Evolutionary conservation across 2,329 filamentous ascomycete genomes (phyloP).

Genomic region (Neocatenulostroma microsporum): DNA sequence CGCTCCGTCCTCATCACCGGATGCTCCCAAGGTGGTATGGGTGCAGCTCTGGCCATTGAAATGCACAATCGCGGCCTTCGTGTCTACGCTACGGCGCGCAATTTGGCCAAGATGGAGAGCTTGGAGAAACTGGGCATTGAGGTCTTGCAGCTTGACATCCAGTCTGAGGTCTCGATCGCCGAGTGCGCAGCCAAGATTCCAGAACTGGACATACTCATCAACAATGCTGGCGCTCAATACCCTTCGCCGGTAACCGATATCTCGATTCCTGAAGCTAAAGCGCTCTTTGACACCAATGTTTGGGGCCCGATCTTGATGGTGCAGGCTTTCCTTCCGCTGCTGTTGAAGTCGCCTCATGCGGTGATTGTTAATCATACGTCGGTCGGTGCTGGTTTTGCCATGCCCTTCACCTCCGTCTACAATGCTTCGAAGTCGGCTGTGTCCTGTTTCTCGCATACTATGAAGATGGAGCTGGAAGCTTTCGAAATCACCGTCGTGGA

Average conservation of each 20-base stretch:
- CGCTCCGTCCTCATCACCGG: constrained; percentile 23
- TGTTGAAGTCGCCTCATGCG: constrained; percentile 31
- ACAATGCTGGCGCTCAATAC: constrained; percentile 41
- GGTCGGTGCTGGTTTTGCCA: constrained; percentile 19
- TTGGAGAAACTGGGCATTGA: too few relatives aligned
- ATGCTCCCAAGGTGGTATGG: constrained; percentile 35
- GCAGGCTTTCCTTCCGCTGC: constrained; percentile 26
- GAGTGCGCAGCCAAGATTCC: constrained; percentile 25
- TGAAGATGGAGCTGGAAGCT: constrained; percentile 18
- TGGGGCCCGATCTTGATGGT: constrained; percentile 23
- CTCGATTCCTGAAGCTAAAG: constrained; percentile 18
- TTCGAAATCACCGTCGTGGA: constrained; percentile 19
- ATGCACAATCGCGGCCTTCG: constrained; percentile 32
- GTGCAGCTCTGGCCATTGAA: constrained; percentile 32
- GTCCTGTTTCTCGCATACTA: constrained; percentile 11
- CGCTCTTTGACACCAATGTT: constrained; percentile 30
- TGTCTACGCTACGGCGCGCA: constrained; percentile 38
- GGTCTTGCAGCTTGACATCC: too few relatives aligned
- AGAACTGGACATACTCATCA: constrained; percentile 39
- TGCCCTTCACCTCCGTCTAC: constrained; percentile 29
- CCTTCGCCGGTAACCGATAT: constrained; percentile 23
- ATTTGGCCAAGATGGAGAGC: constrained; percentile 31
- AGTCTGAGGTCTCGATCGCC: constrained; percentile 22
- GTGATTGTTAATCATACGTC: constrained; percentile 35
- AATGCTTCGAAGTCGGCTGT: constrained; percentile 22